A percentile compares a stretch with the other conserved stretches of the same genome.
These are phyloP conservation scores for Myochromella boudieri DNA, from an alignment of 768 basidiomycete genomes.

Conservation along the genomic window DNA sequence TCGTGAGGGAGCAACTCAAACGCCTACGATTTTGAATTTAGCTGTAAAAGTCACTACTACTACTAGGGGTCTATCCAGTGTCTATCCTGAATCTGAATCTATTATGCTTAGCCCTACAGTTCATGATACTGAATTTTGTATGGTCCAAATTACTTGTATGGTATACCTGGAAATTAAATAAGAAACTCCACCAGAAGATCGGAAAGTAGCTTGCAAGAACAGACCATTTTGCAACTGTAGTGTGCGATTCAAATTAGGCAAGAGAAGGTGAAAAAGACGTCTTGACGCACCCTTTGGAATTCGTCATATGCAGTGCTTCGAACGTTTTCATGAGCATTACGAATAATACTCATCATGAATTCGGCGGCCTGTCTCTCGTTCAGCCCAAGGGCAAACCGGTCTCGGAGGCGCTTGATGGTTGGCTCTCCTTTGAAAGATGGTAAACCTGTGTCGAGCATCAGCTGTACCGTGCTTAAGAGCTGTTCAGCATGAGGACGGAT, in stretches of 20 bases:
- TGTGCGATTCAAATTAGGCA: constrained; percentile 1
- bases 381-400: constrained; percentile 81
- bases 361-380: constrained; percentile 92
- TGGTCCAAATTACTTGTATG: constrained; percentile 35
- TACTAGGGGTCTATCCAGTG: too few relatives aligned
- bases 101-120: too few relatives aligned
- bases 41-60: too few relatives aligned
- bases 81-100: too few relatives aligned
- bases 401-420: constrained; percentile 84
- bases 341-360: constrained; percentile 85
- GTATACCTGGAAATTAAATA: constrained; percentile 33
- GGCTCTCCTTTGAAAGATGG: constrained; percentile 97
- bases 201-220: constrained; percentile 11
- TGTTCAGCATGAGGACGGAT: constrained; percentile 94
- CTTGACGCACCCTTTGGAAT: constrained; percentile 76
- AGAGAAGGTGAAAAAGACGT: not conserved
- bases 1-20: too few relatives aligned
- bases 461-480: constrained; percentile 80
- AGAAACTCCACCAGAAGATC: not conserved
- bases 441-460: constrained; percentile 94
- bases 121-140: too few relatives aligned
- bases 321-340: constrained; percentile 94
- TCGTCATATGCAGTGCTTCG: constrained; percentile 94
- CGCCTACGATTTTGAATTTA: too few relatives aligned
- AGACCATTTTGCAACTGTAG: constrained; percentile 39